Evolutionary conservation across 805 yeast genomes (phyloP).

Genomic region (Lipomyces orientalis): DNA sequence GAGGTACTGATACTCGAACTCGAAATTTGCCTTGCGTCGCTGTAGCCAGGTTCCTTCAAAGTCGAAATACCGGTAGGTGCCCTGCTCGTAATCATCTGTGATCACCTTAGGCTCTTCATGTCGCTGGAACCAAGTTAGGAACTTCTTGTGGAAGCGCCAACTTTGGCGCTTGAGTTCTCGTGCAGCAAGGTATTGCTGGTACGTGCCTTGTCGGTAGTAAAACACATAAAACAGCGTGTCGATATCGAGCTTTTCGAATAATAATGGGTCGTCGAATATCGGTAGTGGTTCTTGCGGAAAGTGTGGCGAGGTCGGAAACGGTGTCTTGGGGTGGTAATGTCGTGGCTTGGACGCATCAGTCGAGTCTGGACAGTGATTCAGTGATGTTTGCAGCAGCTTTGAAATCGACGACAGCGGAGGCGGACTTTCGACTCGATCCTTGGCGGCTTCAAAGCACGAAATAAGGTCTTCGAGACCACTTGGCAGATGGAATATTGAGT

Average conservation of each 20-base stretch:
- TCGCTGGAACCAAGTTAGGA: constrained; percentile 80
- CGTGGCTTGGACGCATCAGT: constrained; percentile 86
- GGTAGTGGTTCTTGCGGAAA: constrained; percentile 82
- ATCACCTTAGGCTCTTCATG: constrained; percentile 59
- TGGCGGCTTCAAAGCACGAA: constrained; percentile 49
- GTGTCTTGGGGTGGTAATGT: constrained; percentile 74
- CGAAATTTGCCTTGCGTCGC: constrained; percentile 64
- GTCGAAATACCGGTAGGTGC: constrained; percentile 82
- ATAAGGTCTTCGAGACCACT: constrained; percentile 51
- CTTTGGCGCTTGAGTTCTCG: constrained; percentile 77
- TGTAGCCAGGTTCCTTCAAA: constrained; percentile 61
- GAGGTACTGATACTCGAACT: constrained; percentile 53
- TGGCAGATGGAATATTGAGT: constrained; percentile 43
- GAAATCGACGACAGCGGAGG: constrained; percentile 60
- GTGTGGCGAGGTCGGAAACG: constrained; percentile 87
- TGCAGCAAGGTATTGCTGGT: constrained; percentile 78
- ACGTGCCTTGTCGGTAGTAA: constrained; percentile 79
- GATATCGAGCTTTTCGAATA: constrained; percentile 73
- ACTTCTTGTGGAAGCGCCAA: constrained; percentile 78
- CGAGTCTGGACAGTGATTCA: constrained; percentile 91
- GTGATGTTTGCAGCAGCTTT: constrained; percentile 72
- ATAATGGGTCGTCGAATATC: constrained; percentile 58
- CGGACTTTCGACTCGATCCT: constrained; percentile 56
- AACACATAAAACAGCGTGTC: constrained; percentile 92
- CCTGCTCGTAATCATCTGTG: constrained; percentile 53